These are phyloP conservation scores for Glonium stellatum DNA, from an alignment of 495 filamentous ascomycete genomes.

Conservation along the genomic window DNA sequence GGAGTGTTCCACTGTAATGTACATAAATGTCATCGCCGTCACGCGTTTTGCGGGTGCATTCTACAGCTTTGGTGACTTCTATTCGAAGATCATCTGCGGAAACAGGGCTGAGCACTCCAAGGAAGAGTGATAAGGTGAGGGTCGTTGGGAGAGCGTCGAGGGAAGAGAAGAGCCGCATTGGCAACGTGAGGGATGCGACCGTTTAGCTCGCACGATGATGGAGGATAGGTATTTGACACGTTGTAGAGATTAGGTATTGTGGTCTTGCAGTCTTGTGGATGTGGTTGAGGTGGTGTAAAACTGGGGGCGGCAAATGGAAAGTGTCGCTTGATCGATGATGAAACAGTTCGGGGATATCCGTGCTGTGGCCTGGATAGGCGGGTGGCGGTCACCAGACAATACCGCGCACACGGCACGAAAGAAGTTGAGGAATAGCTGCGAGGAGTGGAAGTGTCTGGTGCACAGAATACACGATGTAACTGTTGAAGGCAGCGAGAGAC, in stretches of 20 bases:
- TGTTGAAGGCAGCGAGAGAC: background rate
- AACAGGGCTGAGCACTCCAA: constrained; percentile 1
- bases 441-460: background rate
- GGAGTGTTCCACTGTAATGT: constrained; percentile 80
- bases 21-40: constrained; percentile 74
- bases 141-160: constrained; percentile 11
- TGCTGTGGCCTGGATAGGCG: background rate
- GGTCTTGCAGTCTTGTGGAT: background rate
- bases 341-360: background rate
- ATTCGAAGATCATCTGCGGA: constrained; percentile 54
- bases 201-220: background rate
- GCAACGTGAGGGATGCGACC: constrained; percentile 1
- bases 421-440: background rate
- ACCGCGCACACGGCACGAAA: background rate
- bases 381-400: background rate
- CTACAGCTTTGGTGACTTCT: constrained; percentile 63
- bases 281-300: background rate
- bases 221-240: background rate
- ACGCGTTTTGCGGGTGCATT: constrained; percentile 66
- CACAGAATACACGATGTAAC: background rate
- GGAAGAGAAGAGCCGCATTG: constrained; percentile 16
- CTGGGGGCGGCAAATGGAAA: background rate
- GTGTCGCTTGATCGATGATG: background rate
- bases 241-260: background rate
- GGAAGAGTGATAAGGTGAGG: constrained; percentile 6